Evolutionary conservation across 2,329 filamentous ascomycete species (phyloP).

Genomic region (Phaeosphaeria sp.): DNA sequence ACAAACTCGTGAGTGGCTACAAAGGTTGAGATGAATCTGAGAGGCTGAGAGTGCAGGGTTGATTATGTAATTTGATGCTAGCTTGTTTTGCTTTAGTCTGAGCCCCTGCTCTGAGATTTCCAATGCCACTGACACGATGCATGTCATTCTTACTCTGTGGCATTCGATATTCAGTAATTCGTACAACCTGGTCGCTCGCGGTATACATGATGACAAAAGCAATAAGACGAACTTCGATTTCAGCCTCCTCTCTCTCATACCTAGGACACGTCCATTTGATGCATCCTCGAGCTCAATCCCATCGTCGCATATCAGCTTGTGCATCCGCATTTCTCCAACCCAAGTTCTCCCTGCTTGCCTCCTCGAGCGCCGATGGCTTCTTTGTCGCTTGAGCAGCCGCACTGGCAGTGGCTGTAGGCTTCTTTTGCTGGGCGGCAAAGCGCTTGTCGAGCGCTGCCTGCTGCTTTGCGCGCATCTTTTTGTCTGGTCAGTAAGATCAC

Average conservation of each 20-base stretch:
- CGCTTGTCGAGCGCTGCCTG: constrained; percentile 38
- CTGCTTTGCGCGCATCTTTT: constrained; percentile 42
- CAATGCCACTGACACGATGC: neutral
- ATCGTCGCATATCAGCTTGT: constrained; percentile 33
- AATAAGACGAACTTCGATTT: no score
- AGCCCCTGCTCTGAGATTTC: neutral
- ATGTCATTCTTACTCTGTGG: neutral
- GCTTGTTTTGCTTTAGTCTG: neutral
- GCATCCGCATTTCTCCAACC: constrained; percentile 40
- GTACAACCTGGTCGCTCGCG: neutral
- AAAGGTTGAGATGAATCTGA: constrained; percentile 2
- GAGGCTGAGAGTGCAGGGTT: constrained; percentile 1
- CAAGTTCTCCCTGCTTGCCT: constrained; percentile 39
- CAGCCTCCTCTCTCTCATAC: no score
- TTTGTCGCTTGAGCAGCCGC: constrained; percentile 17
- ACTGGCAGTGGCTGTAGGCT: constrained; percentile 9
- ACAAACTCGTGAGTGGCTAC: neutral
- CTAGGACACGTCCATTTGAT: no score
- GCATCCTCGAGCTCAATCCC: constrained; percentile 20
- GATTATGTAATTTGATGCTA: constrained; percentile 14
- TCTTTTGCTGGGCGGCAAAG: constrained; percentile 25
- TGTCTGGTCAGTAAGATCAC: constrained; percentile 4
- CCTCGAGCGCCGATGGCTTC: constrained; percentile 35
- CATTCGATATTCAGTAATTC: neutral
- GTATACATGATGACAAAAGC: no score